Base-by-base conservation (phyloP, 2,329 filamentous ascomycete genomes). In the Sporothrix dimorphospora region DNA sequence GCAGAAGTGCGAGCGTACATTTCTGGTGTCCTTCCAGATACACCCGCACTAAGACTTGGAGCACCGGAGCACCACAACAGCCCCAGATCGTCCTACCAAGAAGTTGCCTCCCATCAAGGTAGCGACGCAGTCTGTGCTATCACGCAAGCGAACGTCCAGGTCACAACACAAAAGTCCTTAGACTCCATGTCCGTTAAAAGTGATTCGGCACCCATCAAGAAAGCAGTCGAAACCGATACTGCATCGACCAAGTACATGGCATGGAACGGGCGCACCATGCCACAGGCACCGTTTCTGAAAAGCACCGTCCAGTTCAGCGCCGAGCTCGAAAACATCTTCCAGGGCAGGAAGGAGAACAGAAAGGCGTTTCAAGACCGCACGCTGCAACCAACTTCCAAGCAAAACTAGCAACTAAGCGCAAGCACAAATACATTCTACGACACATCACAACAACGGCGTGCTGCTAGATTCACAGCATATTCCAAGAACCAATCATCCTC, bases 241-340 rank as follows among this genome's bases (percentile, higher is more conserved):
- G 40, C 76, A 73, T 75, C 72, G 34, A 68, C 70, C 40, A 78
- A 76, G 53, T 77, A 72, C 55, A 73, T 55, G 67, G 76, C 76
- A 0, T 78, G 76, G 77, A 75, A 68, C 30, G 76, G 77, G 1
- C 68, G 72, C 16, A 40, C 71, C 5, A 74, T 71, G 49, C 72
- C 69, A 12, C 70, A 74, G 47, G 72, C 69, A 0, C 71, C 72
- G 2, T 47, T 75, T 45, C 69, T 76, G 74, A 72, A 71, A 21
- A 77, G 74, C 51, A 76, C 75, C 0, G 63, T 73, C 4, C 76
- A 77, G 11, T 76, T 75, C 66, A 72, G 75, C 1, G 27, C 71
- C 1, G 73, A 75, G 21, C 66, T 77, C 11, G 76, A 77, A 19
- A 69, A 53, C 19, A 73, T 76, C 30, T 69, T 78, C 11, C 65